phyloP scores from a whole-genome alignment of 768 basidiomycete species.

The Nevesoporus exiguus region DNA sequence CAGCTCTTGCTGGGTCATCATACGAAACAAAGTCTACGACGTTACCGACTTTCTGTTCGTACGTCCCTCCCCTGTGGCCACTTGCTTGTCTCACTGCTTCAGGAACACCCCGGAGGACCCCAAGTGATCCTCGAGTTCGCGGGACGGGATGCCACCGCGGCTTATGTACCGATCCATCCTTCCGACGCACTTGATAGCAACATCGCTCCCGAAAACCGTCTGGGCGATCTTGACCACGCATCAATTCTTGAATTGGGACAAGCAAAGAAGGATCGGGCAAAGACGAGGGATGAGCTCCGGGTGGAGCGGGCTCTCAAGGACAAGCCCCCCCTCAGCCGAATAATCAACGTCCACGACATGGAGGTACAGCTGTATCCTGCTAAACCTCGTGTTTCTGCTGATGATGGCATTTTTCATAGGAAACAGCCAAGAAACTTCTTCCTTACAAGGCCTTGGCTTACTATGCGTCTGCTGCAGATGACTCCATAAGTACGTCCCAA shows the following conservation, averaged over 20 bases:
- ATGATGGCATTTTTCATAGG: constrained; percentile 36
- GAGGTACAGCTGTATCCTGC: constrained; percentile 47
- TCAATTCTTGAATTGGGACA: constrained; percentile 39
- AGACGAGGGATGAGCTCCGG: constrained; percentile 68
- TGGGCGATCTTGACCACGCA: constrained; percentile 58
- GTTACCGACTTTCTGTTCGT: constrained; percentile 76
- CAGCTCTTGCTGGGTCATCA: constrained; percentile 84
- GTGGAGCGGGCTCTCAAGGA: constrained; percentile 56
- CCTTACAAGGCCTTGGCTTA: constrained; percentile 76
- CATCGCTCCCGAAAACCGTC: constrained; percentile 64
- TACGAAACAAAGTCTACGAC: constrained; percentile 79
- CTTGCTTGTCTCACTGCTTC: constrained; percentile 2
- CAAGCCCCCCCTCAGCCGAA: constrained; percentile 64
- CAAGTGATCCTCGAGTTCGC: constrained; percentile 81
- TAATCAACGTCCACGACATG: constrained; percentile 77
- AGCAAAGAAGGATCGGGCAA: constrained; percentile 39
- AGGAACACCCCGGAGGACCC: constrained; percentile 82
- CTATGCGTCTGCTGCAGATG: constrained; percentile 84
- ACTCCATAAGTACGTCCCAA: constrained; percentile 64
- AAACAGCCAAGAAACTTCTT: constrained; percentile 68
- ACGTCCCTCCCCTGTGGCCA: constrained; percentile 13
- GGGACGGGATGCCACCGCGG: constrained; percentile 79
- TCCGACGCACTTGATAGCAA: constrained; percentile 74
- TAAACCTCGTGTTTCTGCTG: neutral
- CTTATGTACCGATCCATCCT: constrained; percentile 81